Conservation (phyloP, 306 rosid species). For the Morella rubra region DNA sequence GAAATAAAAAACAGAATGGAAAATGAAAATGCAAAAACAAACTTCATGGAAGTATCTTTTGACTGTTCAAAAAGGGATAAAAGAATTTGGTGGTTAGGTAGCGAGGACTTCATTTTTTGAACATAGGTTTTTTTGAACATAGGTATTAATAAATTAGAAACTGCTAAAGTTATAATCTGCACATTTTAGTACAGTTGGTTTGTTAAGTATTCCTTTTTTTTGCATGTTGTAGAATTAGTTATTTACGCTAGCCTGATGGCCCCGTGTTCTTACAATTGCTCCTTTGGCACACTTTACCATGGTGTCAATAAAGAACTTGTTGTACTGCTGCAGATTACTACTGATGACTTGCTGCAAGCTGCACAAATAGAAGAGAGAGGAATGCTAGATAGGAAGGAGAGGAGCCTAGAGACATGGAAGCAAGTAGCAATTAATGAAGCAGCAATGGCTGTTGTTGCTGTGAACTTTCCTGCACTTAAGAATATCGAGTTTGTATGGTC, state of each 20-base stretch:
- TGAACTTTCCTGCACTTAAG: slow-evolving; percentile 73
- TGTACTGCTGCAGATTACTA: slow-evolving; percentile 69
- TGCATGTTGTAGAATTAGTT: background rate
- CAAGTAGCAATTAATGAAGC: slow-evolving; percentile 96
- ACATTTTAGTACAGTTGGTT: background rate
- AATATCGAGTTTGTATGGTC: slow-evolving; percentile 87
- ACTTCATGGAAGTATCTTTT: background rate
- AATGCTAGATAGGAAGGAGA: slow-evolving; percentile 90
- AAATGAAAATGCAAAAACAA: background rate
- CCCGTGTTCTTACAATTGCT: background rate
- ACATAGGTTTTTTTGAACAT: background rate
- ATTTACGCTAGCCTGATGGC: slow-evolving; percentile 14
- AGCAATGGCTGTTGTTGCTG: slow-evolving; percentile 90
- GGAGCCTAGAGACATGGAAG: slow-evolving; percentile 81
- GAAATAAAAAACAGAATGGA: background rate
- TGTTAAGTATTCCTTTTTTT: background rate
- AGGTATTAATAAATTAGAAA: background rate
- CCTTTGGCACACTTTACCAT: slow-evolving; percentile 3
- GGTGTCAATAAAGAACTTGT: slow-evolving; percentile 9
- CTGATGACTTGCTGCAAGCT: slow-evolving; percentile 96
- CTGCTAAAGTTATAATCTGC: background rate
- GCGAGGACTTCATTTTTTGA: background rate
- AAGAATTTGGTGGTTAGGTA: background rate
- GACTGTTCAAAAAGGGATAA: background rate
- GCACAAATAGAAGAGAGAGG: slow-evolving; percentile 99